These are phyloP conservation scores for Xylariaceae sp. DNA, from an alignment of 2,329 filamentous ascomycete genomes.

Conservation along the genomic window DNA sequence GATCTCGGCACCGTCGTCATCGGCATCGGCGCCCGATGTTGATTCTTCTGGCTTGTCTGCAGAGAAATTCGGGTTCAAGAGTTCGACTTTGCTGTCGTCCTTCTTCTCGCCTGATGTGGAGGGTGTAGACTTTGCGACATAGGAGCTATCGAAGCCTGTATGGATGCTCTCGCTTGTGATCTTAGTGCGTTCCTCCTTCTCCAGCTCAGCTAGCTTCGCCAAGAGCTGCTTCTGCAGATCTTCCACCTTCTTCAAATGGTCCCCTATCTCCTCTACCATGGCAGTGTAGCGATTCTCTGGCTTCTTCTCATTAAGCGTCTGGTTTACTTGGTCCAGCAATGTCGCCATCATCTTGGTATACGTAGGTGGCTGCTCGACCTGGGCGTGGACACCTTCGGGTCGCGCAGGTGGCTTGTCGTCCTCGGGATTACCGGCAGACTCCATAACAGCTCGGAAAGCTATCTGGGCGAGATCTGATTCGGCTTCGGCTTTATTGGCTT, in stretches of 20 bases:
- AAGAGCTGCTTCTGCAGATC: slow-evolving; percentile 78
- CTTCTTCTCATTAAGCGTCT: slow-evolving; percentile 79
- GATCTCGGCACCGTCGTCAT: slow-evolving; percentile 67
- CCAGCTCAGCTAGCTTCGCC: slow-evolving; percentile 77
- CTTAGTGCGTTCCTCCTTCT: slow-evolving; percentile 84
- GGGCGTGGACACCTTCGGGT: slow-evolving; percentile 79
- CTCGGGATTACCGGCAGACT: slow-evolving; percentile 73
- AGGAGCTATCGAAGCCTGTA: slow-evolving; percentile 88
- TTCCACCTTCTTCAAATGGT: slow-evolving; percentile 79
- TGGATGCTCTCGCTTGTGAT: slow-evolving; percentile 93
- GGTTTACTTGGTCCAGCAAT: slow-evolving; percentile 91
- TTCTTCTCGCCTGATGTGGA: slow-evolving; percentile 52
- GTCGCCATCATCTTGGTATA: slow-evolving; percentile 99
- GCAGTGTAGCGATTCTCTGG: slow-evolving; percentile 71
- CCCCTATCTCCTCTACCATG: slow-evolving; percentile 79
- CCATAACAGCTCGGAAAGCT: slow-evolving; percentile 88
- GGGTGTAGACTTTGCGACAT: slow-evolving; percentile 59
- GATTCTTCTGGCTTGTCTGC: slow-evolving; percentile 40
- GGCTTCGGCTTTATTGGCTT: slow-evolving; percentile 73
- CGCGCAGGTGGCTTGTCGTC: slow-evolving; percentile 77
- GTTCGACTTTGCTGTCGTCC: slow-evolving; percentile 66
- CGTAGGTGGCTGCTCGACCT: slow-evolving; percentile 76
- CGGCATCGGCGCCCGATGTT: slow-evolving; percentile 51
- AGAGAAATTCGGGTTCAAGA: slow-evolving; percentile 73
- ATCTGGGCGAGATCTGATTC: slow-evolving; percentile 76